Evolutionary conservation across 352 stramenopile genomes (phyloP).

Genomic region (Globisporangium rhizosaccharum): DNA sequence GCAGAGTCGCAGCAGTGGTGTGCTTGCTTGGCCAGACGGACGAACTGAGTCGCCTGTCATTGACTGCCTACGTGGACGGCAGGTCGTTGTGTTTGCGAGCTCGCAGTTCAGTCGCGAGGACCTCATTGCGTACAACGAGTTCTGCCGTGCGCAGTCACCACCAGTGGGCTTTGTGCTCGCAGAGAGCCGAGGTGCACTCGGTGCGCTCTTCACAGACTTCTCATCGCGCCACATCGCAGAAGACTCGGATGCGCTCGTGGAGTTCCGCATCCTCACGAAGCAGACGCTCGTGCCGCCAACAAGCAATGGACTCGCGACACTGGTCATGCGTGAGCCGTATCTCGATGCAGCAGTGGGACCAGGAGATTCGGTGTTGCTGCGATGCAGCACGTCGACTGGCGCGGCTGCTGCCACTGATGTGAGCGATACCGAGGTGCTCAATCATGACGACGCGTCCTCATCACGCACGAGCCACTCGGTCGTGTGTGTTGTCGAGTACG

Average conservation of each 20-base stretch:
- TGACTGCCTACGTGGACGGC: not conserved
- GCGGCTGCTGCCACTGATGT: not conserved
- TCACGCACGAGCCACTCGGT: not conserved
- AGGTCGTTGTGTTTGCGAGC: conserved; percentile 42
- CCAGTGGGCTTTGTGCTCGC: conserved; percentile 33
- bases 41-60: no score
- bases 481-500: conserved; percentile 5
- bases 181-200: conserved; percentile 32
- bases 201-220: conserved; percentile 36
- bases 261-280: conserved; percentile 16
- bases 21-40: no score
- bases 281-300: conserved; percentile 4
- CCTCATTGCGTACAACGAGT: conserved; percentile 43
- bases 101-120: conserved; percentile 28
- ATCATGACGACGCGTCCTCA: no score
- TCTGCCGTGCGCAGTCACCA: conserved; percentile 31
- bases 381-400: not conserved
- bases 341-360: conserved; percentile 3
- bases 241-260: conserved; percentile 14
- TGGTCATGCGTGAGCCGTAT: conserved; percentile 19
- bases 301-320: conserved; percentile 2
- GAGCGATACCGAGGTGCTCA: no score
- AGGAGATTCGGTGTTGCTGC: conserved; percentile 10
- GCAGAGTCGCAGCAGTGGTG: no score
- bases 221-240: conserved; percentile 7